Conservation (phyloP, 2,329 filamentous ascomycete species). For the Aspergillus sp. region DNA sequence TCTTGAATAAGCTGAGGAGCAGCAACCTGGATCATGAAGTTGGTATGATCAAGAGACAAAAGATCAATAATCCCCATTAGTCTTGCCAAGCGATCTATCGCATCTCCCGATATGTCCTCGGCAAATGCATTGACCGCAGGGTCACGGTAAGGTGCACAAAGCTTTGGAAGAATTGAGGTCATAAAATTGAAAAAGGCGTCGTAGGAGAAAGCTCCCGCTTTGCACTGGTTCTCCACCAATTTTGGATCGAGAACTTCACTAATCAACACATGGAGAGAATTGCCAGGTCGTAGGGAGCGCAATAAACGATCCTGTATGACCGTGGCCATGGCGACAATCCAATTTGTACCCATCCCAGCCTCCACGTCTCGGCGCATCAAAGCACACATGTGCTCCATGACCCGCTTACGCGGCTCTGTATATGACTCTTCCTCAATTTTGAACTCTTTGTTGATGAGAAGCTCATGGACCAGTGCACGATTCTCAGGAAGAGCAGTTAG, state of each 20-base stretch:
- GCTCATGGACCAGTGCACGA: conserved; percentile 61
- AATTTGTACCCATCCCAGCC: conserved; percentile 54
- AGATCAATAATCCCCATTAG: conserved; percentile 64
- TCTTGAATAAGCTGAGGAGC: conserved; percentile 62
- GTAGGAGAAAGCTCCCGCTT: conserved; percentile 62
- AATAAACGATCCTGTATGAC: conserved; percentile 63
- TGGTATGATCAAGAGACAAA: conserved; percentile 63
- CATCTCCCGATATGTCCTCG: conserved; percentile 53
- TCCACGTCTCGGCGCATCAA: conserved; percentile 60
- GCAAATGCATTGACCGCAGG: conserved; percentile 57
- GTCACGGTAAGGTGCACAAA: conserved; percentile 66
- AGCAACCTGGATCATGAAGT: conserved; percentile 63
- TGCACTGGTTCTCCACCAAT: conserved; percentile 57
- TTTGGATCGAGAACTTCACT: conserved; percentile 61
- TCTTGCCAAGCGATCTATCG: conserved; percentile 63
- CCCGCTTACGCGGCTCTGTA: conserved; percentile 53
- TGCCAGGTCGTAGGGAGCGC: conserved; percentile 58
- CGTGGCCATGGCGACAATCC: conserved; percentile 67
- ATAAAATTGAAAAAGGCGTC: conserved; percentile 65
- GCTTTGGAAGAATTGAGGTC: conserved; percentile 60
- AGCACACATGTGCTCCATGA: conserved; percentile 60
- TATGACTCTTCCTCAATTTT: conserved; percentile 54
- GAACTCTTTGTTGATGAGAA: conserved; percentile 64
- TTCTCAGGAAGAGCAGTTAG: conserved; percentile 63
- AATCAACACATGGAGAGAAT: conserved; percentile 61